Conservation (phyloP, 2,329 filamentous ascomycete genomes). For the Herpomyces periplanetae region DNA sequence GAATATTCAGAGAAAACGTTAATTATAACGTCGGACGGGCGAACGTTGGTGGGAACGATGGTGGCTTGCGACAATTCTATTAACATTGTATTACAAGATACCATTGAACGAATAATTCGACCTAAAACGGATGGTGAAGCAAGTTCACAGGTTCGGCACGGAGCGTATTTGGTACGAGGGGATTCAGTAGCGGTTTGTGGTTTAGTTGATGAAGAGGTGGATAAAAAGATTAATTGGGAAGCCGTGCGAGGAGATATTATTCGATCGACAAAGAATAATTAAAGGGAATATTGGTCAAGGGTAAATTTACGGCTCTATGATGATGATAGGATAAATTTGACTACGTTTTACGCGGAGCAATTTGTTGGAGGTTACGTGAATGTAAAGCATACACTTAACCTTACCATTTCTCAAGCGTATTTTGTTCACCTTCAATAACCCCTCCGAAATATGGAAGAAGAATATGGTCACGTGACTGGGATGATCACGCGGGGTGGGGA, state of each 20-base stretch:
- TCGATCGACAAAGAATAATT: slow-evolving; percentile 53
- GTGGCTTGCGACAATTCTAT: slow-evolving; percentile 62
- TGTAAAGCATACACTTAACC: no score
- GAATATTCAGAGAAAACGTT: slow-evolving; percentile 59
- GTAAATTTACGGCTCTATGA: no score
- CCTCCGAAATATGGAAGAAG: no score
- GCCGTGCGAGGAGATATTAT: slow-evolving; percentile 55
- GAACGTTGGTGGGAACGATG: slow-evolving; percentile 33
- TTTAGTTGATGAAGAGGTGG: slow-evolving; percentile 53
- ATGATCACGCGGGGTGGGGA: no score
- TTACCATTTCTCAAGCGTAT: no score
- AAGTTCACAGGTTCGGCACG: slow-evolving; percentile 40
- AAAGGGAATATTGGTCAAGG: no score
- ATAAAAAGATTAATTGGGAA: slow-evolving; percentile 63
- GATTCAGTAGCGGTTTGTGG: slow-evolving; percentile 80
- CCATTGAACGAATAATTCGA: slow-evolving; percentile 62
- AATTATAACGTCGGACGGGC: slow-evolving; percentile 64
- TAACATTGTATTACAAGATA: slow-evolving; percentile 51
- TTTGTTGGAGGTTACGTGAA: no score
- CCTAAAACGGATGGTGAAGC: slow-evolving; percentile 43
- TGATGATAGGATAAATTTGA: no score
- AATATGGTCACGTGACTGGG: no score
- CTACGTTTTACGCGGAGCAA: no score
- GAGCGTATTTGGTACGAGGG: slow-evolving; percentile 61
- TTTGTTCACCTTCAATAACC: no score